A percentile compares a stretch with the other conserved stretches of the same genome.
Conservation (phyloP, 2,329 filamentous ascomycete genomes). For the Chaetomiaceae sp. region DNA sequence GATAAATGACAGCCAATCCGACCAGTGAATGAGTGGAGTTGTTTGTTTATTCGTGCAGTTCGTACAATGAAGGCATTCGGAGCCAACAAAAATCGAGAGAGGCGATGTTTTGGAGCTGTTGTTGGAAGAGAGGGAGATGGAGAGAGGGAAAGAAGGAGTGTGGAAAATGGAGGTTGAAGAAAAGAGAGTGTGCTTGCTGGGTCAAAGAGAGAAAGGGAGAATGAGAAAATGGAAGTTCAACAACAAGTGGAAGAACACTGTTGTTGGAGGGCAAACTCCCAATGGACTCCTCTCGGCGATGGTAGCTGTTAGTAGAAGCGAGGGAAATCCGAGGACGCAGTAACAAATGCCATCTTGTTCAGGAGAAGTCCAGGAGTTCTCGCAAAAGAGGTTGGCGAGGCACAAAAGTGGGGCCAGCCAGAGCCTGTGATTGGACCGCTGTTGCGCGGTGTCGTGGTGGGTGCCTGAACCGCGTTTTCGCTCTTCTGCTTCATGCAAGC, state of each 20-base stretch:
- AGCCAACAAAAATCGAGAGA: neutral
- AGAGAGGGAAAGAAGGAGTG: neutral
- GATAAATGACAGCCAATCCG: too few relatives aligned
- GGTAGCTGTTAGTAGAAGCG: constrained; percentile 5
- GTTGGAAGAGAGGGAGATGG: neutral
- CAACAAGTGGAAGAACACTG: too few relatives aligned
- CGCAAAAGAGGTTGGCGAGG: constrained; percentile 7
- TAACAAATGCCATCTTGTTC: constrained; percentile 17
- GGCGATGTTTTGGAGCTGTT: too few relatives aligned
- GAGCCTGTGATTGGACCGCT: neutral
- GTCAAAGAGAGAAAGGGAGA: neutral
- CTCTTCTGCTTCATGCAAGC: constrained; percentile 7
- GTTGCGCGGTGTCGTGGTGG: neutral
- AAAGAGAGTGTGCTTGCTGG: neutral
- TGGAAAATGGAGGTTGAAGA: neutral
- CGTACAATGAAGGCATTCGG: neutral
- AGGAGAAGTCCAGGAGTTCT: constrained; percentile 9
- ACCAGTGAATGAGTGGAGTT: too few relatives aligned
- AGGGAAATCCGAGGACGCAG: neutral
- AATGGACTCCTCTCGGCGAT: constrained; percentile 8
- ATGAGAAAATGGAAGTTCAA: neutral
- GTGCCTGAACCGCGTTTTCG: too few relatives aligned
- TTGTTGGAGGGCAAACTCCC: too few relatives aligned
- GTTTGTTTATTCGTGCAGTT: too few relatives aligned
- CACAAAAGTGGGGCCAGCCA: constrained; percentile 12